phyloP scores from a whole-genome alignment of 371 early-diverging fungal species.

The Apophysomyces variabilis region DNA sequence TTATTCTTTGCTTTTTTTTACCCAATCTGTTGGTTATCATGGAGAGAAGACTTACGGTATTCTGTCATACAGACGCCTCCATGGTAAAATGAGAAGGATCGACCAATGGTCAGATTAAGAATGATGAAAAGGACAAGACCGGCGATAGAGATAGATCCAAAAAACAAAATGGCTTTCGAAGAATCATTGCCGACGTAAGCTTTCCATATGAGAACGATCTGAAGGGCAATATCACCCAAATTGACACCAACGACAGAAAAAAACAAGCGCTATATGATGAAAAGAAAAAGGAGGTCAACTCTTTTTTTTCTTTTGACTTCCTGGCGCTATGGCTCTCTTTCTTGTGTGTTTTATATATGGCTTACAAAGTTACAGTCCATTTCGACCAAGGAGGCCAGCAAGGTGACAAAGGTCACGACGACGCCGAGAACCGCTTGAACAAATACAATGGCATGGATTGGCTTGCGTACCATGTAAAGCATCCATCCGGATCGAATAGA shows the following conservation, averaged over 20 bases:
- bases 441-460: conserved; percentile 39
- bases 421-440: conserved; percentile 41
- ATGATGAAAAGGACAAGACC: conserved; percentile 37
- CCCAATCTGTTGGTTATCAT: neutral
- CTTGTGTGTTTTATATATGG: neutral
- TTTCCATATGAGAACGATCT: conserved; percentile 49
- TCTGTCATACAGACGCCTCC: conserved; percentile 34
- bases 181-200: conserved; percentile 50
- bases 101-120: conserved; percentile 41
- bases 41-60: conserved; percentile 36
- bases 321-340: no score
- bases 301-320: neutral
- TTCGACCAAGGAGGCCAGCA: conserved; percentile 31
- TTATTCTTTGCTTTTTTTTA: neutral
- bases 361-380: conserved; percentile 50
- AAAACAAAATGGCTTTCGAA: conserved; percentile 32
- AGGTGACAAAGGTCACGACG: conserved; percentile 39
- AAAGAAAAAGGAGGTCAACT: neutral
- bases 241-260: conserved; percentile 53
- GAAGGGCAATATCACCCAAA: conserved; percentile 41
- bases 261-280: neutral
- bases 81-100: conserved; percentile 20
- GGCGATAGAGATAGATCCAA: conserved; percentile 38
- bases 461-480: conserved; percentile 39
- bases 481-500: conserved; percentile 33